Evolutionary conservation across 257 asterid genomes (phyloP).

Genomic region (Jacaranda mimosifolia): DNA sequence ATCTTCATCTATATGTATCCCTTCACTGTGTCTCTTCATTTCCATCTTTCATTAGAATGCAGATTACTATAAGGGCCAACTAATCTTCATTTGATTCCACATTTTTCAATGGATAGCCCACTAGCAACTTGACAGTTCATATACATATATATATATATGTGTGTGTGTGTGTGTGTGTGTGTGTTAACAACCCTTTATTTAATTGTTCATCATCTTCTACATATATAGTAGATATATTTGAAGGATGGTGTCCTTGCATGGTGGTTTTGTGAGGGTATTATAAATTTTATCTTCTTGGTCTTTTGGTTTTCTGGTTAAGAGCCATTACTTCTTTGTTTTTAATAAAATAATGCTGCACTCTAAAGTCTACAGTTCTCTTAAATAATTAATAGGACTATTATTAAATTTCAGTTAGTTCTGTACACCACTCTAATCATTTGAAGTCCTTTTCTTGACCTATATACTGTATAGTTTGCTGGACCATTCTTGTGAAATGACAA

Average conservation of each 20-base stretch:
- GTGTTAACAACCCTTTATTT: no score
- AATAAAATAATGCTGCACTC: neutral
- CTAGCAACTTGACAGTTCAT: no score
- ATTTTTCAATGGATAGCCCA: no score
- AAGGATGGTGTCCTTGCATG: neutral
- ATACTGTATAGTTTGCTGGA: neutral
- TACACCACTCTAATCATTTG: constrained; percentile 49
- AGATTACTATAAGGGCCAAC: neutral
- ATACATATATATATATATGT: no score
- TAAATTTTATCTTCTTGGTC: constrained; percentile 23
- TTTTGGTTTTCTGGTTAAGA: constrained; percentile 27
- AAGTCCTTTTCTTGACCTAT: constrained; percentile 48
- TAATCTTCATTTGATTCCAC: neutral
- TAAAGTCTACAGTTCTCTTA: constrained; percentile 6
- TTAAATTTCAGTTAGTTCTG: constrained; percentile 13
- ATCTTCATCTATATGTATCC: neutral
- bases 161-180: no score
- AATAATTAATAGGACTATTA: constrained; percentile 12
- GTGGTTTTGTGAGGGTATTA: constrained; percentile 27
- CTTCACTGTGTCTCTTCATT: neutral
- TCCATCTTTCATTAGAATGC: neutral
- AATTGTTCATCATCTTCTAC: neutral
- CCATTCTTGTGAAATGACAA: constrained; percentile 39
- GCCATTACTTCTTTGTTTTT: constrained; percentile 18
- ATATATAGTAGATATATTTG: no score